Evolutionary conservation across 2,329 filamentous ascomycete genomes (phyloP).

Genomic region (Diaporthe destruens): DNA sequence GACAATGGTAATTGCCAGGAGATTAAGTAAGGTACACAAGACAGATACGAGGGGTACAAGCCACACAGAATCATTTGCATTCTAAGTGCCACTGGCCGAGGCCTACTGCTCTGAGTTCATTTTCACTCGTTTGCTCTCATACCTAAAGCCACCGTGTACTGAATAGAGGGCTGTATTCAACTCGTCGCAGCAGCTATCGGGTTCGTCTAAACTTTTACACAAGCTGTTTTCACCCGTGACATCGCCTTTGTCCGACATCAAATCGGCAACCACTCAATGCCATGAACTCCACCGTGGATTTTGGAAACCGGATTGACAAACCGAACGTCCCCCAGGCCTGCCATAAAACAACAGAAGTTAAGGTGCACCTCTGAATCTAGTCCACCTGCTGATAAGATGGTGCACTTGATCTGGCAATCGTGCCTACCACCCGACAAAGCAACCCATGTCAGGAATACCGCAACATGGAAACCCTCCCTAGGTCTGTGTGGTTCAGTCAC

Average conservation of each 20-base stretch:
- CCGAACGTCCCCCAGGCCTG: too few relatives aligned
- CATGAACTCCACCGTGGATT: neutral
- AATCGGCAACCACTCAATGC: neutral
- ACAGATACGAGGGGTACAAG: too few relatives aligned
- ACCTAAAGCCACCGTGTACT: neutral
- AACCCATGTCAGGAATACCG: neutral
- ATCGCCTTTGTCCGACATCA: neutral
- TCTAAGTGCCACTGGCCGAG: too few relatives aligned
- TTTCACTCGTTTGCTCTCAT: neutral
- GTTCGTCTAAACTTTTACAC: neutral
- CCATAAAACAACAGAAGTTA: neutral
- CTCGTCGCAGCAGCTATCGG: neutral
- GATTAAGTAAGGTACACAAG: too few relatives aligned
- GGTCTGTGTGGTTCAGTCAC: neutral
- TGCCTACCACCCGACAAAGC: too few relatives aligned
- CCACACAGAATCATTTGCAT: too few relatives aligned
- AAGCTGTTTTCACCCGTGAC: neutral
- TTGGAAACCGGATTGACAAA: neutral
- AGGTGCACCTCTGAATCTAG: neutral
- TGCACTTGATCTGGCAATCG: neutral
- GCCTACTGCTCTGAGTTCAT: neutral
- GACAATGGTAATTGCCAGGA: too few relatives aligned
- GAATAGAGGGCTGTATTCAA: neutral
- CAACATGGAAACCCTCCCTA: too few relatives aligned
- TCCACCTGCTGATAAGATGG: neutral